Conservation (phyloP, 208 protist species). For the Trypanosoma caninum region DNA sequence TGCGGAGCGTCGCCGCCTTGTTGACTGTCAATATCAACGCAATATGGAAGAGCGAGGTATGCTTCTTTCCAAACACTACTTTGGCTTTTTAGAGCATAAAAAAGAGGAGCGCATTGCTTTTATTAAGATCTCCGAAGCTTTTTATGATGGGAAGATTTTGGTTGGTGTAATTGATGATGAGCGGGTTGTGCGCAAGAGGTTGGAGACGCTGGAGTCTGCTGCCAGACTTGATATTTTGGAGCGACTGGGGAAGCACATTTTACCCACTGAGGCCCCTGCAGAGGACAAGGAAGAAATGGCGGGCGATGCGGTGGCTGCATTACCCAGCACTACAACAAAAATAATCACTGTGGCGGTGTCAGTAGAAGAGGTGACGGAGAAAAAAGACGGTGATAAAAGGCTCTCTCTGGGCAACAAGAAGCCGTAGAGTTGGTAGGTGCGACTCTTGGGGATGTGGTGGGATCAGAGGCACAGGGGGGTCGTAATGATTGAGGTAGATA, state of each 20-base stretch:
- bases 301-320: neutral
- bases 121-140: slow-evolving; percentile 10
- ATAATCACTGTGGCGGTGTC: too few species aligned
- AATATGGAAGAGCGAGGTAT: slow-evolving; percentile 31
- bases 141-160: slow-evolving; percentile 17
- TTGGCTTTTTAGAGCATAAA: slow-evolving; percentile 13
- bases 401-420: too few species aligned
- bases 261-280: neutral
- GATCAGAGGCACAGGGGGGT: too few species aligned
- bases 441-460: too few species aligned
- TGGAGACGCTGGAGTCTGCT: slow-evolving; percentile 1
- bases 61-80: slow-evolving; percentile 24
- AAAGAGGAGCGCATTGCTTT: slow-evolving; percentile 13
- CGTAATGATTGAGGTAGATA: too few species aligned
- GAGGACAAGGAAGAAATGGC: neutral
- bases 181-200: neutral
- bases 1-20: slow-evolving; percentile 26
- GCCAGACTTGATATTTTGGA: slow-evolving; percentile 11
- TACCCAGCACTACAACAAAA: too few species aligned
- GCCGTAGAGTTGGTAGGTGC: too few species aligned
- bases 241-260: neutral
- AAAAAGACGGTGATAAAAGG: too few species aligned
- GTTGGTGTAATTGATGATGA: slow-evolving; percentile 27
- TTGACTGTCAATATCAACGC: slow-evolving; percentile 29
- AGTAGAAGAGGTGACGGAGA: too few species aligned